Evolutionary conservation across 306 rosid genomes (phyloP), one percentile per base, ranked within the genome.

Genomic region (Astragalus glycyphyllos): DNA sequence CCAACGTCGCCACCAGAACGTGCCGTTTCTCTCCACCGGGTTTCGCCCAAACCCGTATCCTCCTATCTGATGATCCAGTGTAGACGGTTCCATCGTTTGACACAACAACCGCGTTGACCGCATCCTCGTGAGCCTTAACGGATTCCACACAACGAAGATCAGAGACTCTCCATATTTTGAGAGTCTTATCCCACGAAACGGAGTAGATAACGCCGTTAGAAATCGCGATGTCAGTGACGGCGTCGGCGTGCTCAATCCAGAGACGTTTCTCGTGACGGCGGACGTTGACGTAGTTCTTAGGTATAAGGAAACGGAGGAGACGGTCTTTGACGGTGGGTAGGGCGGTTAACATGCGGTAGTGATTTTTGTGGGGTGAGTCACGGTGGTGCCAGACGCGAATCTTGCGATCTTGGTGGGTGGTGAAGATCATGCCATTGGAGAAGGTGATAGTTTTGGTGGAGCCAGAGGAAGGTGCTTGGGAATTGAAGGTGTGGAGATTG

Each of bases 241-340:
- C 95, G 85, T 94, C 98, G 0, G 87, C 87, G 66, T 94, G 98
- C 26, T 89, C 80, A 4, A 94, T 94, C 98, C 97, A 90, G 61
- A 94, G 89, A 3, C 83, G 72, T 7, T 73, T 86, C 41, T 83
- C 61, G 77, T 94, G 97, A 35, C 97, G 97, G 1, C 98, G 97
- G 41, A 94, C 31, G 11, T 62, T 58, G 35, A 84, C 86, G 81
- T 94, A 87, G 86, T 83, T 94, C 1, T 58, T 84, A 0, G 96
- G 97, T 32, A 90, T 73, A 2, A 84, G 56, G 69, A 80, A 91
- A 11, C 96, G 92, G 56, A 85, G 87, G 0, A 91, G 57, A 41
- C 90, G 89, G 73, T 94, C 98, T 65, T 61, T 83, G 41, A 84
- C 50, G 12, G 98, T 90, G 7, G 98, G 98, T 16, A 94, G 98